phyloP scores from a whole-genome alignment of 345 rosid genomes.

The Orychophragmus violaceus region DNA sequence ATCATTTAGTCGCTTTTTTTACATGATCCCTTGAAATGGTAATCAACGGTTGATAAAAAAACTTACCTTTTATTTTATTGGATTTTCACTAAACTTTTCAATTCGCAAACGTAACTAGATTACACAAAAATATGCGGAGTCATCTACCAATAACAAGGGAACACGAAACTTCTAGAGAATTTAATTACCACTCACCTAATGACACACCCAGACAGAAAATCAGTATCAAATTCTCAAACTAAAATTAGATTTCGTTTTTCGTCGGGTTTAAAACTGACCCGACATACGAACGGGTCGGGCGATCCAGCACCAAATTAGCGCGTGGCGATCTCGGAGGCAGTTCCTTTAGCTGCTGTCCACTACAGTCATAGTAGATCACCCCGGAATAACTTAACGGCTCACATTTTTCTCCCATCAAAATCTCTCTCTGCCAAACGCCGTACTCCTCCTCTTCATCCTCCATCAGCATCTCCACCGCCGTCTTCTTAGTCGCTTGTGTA shows the following conservation, averaged over 20 bases:
- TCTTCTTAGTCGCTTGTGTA: conserved; percentile 3
- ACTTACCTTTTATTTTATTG: background rate
- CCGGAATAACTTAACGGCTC: conserved; percentile 89
- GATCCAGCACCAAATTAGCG: conserved; percentile 59
- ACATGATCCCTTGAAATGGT: background rate
- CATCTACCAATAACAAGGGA: conserved; percentile 1
- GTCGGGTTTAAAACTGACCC: conserved; percentile 28
- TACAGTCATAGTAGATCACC: conserved; percentile 72
- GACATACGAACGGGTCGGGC: conserved; percentile 15
- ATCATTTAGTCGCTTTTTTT: background rate
- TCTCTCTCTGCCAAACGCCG: conserved; percentile 83
- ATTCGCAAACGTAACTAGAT: background rate
- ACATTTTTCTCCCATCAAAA: conserved; percentile 93
- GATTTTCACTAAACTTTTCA: background rate
- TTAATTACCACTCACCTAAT: background rate
- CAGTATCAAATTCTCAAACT: background rate
- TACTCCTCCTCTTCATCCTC: conserved; percentile 55
- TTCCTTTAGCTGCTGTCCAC: conserved; percentile 54
- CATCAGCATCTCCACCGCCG: background rate
- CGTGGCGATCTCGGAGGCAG: conserved; percentile 74
- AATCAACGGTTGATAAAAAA: background rate
- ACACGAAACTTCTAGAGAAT: background rate
- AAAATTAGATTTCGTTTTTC: conserved; percentile 11
- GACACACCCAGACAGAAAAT: background rate
- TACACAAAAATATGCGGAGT: conserved; percentile 9